Evolutionary conservation across 2,329 filamentous ascomycete species (phyloP).

Genomic region (Phyllosticta citribraziliensis): DNA sequence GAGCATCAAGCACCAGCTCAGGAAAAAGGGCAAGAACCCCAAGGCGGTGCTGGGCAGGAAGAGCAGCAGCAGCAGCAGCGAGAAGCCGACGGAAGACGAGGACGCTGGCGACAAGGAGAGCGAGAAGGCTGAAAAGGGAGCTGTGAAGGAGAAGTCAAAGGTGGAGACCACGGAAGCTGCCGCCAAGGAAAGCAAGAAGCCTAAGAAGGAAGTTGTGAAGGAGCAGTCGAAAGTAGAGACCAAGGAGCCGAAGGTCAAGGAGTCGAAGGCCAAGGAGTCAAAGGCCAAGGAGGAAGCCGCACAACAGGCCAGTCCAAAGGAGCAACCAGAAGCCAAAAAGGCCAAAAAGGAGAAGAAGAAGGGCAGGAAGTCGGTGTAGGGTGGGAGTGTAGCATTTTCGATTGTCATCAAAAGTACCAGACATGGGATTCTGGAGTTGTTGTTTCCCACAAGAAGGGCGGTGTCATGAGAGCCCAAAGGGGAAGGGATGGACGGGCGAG

Average conservation of each 20-base stretch:
- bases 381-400: neutral
- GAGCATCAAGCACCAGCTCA: conserved; percentile 31
- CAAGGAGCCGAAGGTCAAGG: too few relatives aligned
- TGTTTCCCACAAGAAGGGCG: neutral
- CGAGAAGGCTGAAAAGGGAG: conserved; percentile 11
- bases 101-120: conserved; percentile 10
- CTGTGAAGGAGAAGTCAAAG: conserved; percentile 16
- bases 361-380: conserved; percentile 9
- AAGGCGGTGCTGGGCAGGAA: conserved; percentile 21
- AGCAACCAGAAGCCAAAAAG: conserved; percentile 16
- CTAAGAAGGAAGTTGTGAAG: conserved; percentile 9
- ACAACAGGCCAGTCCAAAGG: conserved; percentile 10
- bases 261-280: too few relatives aligned
- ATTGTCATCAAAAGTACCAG: neutral
- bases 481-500: neutral
- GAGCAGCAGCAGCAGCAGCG: neutral
- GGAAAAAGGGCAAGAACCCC: conserved; percentile 40
- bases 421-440: neutral
- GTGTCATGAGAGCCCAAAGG: neutral
- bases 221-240: conserved; percentile 12
- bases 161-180: neutral
- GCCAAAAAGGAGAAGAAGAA: conserved; percentile 14
- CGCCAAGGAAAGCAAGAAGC: neutral
- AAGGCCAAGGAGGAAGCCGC: conserved; percentile 4
- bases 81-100: neutral